Percentiles rank a stretch among this genome's conserved stretches.
Evolutionary conservation across 1,139 yeast genomes (phyloP).

Genomic region (Suhomyces taliae): DNA sequence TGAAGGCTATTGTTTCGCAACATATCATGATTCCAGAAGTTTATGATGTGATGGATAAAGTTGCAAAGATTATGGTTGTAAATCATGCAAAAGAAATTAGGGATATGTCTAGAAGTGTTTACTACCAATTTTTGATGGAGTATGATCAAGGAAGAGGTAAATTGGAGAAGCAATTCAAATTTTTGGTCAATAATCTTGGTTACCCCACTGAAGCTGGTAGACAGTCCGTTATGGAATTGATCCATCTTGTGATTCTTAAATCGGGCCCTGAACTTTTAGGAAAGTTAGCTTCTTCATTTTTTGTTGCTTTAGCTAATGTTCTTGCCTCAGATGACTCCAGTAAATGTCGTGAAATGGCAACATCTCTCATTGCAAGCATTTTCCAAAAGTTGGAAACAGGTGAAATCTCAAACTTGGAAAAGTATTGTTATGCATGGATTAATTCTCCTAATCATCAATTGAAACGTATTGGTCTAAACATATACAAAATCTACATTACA

Average conservation of each 20-base stretch:
- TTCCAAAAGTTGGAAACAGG: conserved; percentile 51
- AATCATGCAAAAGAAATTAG: conserved; percentile 83
- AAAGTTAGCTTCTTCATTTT: conserved; percentile 71
- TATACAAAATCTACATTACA: conserved; percentile 62
- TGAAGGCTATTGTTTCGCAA: conserved; percentile 71
- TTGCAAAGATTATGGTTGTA: conserved; percentile 85
- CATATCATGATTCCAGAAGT: conserved; percentile 83
- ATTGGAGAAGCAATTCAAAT: conserved; percentile 78
- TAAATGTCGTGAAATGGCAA: conserved; percentile 86
- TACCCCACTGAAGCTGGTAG: conserved; percentile 90
- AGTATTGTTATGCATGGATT: conserved; percentile 70
- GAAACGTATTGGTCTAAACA: conserved; percentile 73
- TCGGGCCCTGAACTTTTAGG: conserved; percentile 62
- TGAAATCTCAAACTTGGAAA: conserved; percentile 50
- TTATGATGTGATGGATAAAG: conserved; percentile 83
- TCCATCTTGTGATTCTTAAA: conserved; percentile 68
- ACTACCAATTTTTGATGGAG: conserved; percentile 85
- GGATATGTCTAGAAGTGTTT: conserved; percentile 81
- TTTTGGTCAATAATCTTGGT: conserved; percentile 76
- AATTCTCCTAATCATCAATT: conserved; percentile 52
- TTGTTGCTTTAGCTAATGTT: conserved; percentile 77
- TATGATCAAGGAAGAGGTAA: conserved; percentile 92
- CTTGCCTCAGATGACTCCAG: conserved; percentile 75
- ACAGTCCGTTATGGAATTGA: conserved; percentile 85
- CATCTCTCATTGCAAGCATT: conserved; percentile 57